Conservation (phyloP, 1,284 basidiomycete genomes). For the Tilletia walkeri region DNA sequence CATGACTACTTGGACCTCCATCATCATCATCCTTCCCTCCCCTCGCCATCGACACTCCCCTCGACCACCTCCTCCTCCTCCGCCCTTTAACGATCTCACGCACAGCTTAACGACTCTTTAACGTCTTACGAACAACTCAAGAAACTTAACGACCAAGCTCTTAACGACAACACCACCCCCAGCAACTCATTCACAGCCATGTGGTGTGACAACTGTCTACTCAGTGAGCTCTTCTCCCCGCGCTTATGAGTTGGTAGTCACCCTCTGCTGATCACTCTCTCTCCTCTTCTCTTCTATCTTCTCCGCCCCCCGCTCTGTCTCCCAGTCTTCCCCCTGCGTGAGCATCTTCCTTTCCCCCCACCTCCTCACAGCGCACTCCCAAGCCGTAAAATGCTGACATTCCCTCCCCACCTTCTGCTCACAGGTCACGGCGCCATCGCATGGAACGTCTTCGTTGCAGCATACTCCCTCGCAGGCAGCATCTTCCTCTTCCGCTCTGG, state of each 20-base stretch:
- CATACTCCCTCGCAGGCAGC: slow-evolving; percentile 71
- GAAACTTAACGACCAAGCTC: neutral
- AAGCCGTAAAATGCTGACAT: neutral
- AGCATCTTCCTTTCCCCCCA: neutral
- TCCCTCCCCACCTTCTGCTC: neutral
- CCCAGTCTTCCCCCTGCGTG: slow-evolving; percentile 33
- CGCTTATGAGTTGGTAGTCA: too few species aligned
- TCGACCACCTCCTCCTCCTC: neutral
- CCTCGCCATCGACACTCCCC: too few species aligned
- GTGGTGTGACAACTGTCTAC: slow-evolving; percentile 49
- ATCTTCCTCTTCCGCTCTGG: slow-evolving; percentile 68
- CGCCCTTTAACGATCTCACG: slow-evolving; percentile 6
- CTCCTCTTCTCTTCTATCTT: neutral
- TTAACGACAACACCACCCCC: neutral
- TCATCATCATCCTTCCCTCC: neutral
- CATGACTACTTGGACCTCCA: neutral
- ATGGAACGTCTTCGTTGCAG: slow-evolving; percentile 68
- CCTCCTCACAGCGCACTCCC: neutral
- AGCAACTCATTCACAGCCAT: neutral
- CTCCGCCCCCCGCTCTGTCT: neutral
- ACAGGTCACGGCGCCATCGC: slow-evolving; percentile 66
- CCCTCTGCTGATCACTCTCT: neutral
- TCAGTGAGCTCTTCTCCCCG: slow-evolving; percentile 22
- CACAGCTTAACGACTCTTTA: slow-evolving; percentile 1
- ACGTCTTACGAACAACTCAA: neutral